Percentiles rank a stretch among this genome's conserved stretches.
Conservation (phyloP, 257 asterid species). For the Salvia hispanica region DNA sequence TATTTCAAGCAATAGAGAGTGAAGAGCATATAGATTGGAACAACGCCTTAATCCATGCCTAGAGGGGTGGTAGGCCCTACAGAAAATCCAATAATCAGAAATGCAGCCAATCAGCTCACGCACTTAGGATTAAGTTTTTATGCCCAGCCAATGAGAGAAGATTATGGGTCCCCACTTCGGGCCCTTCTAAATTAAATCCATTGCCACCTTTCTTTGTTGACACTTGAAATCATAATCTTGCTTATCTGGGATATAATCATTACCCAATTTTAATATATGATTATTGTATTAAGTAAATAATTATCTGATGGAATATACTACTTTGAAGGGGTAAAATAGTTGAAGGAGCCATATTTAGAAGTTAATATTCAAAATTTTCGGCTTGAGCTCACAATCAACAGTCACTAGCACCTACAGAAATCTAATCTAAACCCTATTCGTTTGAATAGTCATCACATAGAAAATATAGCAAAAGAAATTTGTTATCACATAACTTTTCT, state of each 20-base stretch:
- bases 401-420: too few species aligned
- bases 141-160: constrained; percentile 51
- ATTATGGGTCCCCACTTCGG: constrained; percentile 39
- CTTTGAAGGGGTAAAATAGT: too few species aligned
- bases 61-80: constrained; percentile 36
- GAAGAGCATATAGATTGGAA: constrained; percentile 33
- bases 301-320: too few species aligned
- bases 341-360: too few species aligned
- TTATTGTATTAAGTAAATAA: too few species aligned
- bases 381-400: too few species aligned
- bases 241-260: neutral
- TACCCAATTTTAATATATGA: neutral
- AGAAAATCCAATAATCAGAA: constrained; percentile 45
- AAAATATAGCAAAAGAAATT: neutral
- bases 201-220: neutral
- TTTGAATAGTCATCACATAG: neutral
- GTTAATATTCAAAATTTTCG: too few species aligned
- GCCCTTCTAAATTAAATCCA: constrained; percentile 31
- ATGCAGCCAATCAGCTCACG: constrained; percentile 56
- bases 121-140: constrained; percentile 41
- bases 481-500: neutral
- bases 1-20: constrained; percentile 33
- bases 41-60: constrained; percentile 30
- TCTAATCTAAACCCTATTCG: too few species aligned
- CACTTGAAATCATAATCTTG: neutral